Evolutionary conservation across 177 flowering plant genomes (phyloP).

Genomic region (Vitis hybrid): DNA sequence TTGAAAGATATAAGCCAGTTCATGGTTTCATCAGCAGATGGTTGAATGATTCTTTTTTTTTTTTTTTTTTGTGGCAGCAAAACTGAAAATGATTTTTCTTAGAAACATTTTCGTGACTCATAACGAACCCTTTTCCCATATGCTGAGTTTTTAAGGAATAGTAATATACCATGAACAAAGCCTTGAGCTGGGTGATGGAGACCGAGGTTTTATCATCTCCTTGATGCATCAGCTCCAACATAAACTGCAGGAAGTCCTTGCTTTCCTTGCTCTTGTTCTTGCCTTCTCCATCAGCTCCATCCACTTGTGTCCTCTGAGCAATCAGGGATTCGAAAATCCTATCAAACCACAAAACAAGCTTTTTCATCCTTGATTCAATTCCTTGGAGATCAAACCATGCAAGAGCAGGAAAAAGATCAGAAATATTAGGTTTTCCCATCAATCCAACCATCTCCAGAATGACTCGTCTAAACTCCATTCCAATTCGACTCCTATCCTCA

Average conservation of each 20-base stretch:
- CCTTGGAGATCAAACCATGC: conserved; percentile 38
- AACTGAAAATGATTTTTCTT: no score
- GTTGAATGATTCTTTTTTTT: no score
- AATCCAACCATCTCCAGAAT: conserved; percentile 7
- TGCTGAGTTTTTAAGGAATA: no score
- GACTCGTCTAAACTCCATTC: conserved; percentile 11
- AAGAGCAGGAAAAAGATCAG: conserved; percentile 33
- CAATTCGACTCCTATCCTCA: neutral
- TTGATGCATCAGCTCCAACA: conserved; percentile 28
- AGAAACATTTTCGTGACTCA: no score
- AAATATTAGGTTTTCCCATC: conserved; percentile 26
- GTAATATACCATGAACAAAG: no score
- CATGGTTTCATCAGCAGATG: no score
- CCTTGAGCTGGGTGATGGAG: no score
- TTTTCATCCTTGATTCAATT: conserved; percentile 13
- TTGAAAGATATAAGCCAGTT: no score
- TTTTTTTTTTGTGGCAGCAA: no score
- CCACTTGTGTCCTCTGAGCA: conserved; percentile 1
- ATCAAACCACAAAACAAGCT: neutral
- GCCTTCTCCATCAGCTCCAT: neutral
- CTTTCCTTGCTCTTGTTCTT: neutral
- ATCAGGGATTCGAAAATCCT: conserved; percentile 16
- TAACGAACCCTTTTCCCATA: no score
- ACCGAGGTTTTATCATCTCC: conserved; percentile 4
- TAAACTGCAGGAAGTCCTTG: conserved; percentile 27